Base-by-base conservation (phyloP, 805 yeast species). In the Zygosaccharomyces pseudorouxii region DNA sequence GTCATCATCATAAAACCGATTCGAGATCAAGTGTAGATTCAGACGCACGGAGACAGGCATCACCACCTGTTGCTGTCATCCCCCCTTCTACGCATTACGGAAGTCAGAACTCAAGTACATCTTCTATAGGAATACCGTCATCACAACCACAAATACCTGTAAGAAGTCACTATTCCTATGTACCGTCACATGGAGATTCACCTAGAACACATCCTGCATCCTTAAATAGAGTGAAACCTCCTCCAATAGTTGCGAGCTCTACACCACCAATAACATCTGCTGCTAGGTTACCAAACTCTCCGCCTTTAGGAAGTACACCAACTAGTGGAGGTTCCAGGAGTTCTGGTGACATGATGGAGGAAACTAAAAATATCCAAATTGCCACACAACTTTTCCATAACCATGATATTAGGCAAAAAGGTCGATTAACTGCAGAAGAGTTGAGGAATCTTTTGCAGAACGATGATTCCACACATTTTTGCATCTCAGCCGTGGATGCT, bases 401-500 rank as follows among this genome's bases (percentile, higher is more conserved):
- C 31, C 69, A 64, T 48, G 71, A 67, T 48, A 48, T 60, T 9
- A 59, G 51, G 30, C 54, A 60, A 11, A 56, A 54, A 28, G 68
- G 65, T 5, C 53, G 70, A 45, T 35, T 67, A 30, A 64, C 69
- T 2, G 64, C 64, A 1, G 66, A 60, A 42, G 71, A 67, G 36
- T 47, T 67, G 22, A 67, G 65, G 39, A 64, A 66, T 42, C 48
- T 66, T 5, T 45, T 67, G 37, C 71, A 66, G 41, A 67, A 67
- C 49, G 71, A 67, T 42, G 71, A 67, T 40, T 59, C 51, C 22
- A 51, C 65, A 0, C 60, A 63, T 37, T 67, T 67, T 36, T 61
- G 65, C 49, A 56, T 58, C 4, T 62, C 69, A n/a, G 53, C 70
- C 5, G 58, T 66, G n/a, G 70, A 65, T 40, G 56, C 71, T 1